These are phyloP conservation scores for Pichia manshurica DNA, from an alignment of 805 yeast genomes.

Conservation along the genomic window DNA sequence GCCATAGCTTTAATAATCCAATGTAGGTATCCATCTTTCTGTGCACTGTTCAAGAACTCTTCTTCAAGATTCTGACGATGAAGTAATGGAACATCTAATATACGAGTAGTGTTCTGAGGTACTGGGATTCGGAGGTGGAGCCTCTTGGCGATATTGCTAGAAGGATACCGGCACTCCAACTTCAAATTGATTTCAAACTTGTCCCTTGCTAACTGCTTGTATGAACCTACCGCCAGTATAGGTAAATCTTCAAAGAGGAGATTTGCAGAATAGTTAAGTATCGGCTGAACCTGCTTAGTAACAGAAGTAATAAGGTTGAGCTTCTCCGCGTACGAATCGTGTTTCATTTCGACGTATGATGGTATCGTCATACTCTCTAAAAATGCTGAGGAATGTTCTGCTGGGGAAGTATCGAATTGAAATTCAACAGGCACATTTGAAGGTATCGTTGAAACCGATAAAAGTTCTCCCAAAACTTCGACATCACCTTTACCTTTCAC, in stretches of 20 bases:
- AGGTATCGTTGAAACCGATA: slow-evolving; percentile 14
- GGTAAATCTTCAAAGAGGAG: background rate
- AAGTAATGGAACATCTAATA: background rate
- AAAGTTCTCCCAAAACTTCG: background rate
- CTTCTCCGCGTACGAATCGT: background rate
- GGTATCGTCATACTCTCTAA: background rate
- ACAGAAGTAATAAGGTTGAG: background rate
- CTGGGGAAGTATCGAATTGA: background rate
- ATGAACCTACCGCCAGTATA: background rate
- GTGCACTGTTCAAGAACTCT: background rate
- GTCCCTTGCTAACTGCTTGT: slow-evolving; percentile 3
- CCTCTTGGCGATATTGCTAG: background rate
- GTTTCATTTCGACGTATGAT: background rate
- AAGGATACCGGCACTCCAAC: background rate
- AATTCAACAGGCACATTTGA: slow-evolving; percentile 1
- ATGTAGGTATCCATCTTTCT: background rate
- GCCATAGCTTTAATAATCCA: background rate
- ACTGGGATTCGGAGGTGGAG: background rate
- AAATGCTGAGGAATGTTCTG: background rate
- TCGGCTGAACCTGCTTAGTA: background rate
- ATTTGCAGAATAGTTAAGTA: background rate
- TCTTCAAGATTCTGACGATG: background rate
- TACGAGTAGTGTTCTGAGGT: background rate
- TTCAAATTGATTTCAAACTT: slow-evolving; percentile 1
- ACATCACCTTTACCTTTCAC: background rate